Evolutionary conservation across 2,329 filamentous ascomycete species (phyloP).

Genomic region (Xylariaceae sp.): DNA sequence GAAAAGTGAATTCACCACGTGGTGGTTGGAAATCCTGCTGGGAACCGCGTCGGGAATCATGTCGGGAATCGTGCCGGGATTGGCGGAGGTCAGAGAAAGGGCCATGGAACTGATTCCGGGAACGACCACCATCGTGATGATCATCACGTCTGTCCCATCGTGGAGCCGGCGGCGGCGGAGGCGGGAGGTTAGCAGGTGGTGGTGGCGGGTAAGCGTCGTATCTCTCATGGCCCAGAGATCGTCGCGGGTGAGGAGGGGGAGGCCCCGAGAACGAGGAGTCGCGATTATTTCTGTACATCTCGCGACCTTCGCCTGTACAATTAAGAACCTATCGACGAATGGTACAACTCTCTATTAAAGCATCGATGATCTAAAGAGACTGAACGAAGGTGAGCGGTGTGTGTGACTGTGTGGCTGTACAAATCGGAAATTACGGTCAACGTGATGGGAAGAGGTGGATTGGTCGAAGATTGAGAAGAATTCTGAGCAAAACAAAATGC

Average conservation of each 20-base stretch:
- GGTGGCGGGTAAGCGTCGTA: constrained; percentile 19
- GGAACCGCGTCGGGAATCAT: constrained; percentile 25
- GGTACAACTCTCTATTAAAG: no score
- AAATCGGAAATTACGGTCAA: no score
- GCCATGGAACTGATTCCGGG: constrained; percentile 24
- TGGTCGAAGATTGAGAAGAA: no score
- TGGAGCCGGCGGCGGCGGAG: constrained; percentile 4
- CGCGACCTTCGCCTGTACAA: not conserved
- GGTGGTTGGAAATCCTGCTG: constrained; percentile 34
- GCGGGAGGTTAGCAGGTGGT: constrained; percentile 7
- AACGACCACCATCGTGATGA: constrained; percentile 12
- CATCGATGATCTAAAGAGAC: no score
- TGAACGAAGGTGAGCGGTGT: no score
- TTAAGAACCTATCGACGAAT: no score
- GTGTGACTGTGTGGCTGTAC: no score
- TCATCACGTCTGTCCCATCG: constrained; percentile 17
- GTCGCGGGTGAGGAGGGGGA: constrained; percentile 7
- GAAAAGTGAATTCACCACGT: constrained; percentile 52
- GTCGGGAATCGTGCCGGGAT: constrained; percentile 12
- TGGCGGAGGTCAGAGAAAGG: constrained; percentile 27
- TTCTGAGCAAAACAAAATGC: no score
- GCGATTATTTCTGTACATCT: constrained; percentile 10
- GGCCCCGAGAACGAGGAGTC: constrained; percentile 13
- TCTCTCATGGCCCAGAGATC: constrained; percentile 12
- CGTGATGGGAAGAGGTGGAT: no score